These are phyloP conservation scores for Paratinospora sagittata DNA, from an alignment of 164 flowering plant genomes.

Conservation along the genomic window DNA sequence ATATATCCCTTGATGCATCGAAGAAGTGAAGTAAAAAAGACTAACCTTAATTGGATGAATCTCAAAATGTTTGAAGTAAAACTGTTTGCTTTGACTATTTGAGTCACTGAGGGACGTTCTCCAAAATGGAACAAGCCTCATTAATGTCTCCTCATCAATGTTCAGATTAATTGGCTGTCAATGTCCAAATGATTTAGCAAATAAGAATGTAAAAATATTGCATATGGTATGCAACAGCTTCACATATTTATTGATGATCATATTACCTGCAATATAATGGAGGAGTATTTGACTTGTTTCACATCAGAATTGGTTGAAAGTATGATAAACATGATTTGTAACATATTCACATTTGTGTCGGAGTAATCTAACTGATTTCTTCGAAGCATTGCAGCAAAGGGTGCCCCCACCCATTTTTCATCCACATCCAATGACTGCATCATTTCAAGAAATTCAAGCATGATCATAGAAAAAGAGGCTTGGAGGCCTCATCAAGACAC, in stretches of 20 bases:
- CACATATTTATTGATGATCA: not conserved
- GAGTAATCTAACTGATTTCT: constrained; percentile 42
- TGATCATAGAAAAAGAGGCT: constrained; percentile 9
- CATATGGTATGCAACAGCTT: not conserved
- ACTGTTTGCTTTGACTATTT: constrained; percentile 51
- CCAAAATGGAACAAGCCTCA: constrained; percentile 90
- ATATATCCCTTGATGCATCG: constrained; percentile 2
- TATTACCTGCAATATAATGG: constrained; percentile 78
- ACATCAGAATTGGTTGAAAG: constrained; percentile 51
- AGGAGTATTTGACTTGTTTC: constrained; percentile 58
- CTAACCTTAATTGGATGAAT: constrained; percentile 91
- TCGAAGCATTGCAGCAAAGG: constrained; percentile 82
- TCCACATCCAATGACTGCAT: constrained; percentile 72
- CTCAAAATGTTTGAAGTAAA: constrained; percentile 92
- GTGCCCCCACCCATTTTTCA: constrained; percentile 88
- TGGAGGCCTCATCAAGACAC: not conserved
- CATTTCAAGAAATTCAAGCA: constrained; percentile 4
- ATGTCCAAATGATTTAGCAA: constrained; percentile 2
- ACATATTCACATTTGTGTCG: constrained; percentile 37
- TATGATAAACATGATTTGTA: constrained; percentile 46
- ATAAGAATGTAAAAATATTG: not conserved
- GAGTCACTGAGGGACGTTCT: constrained; percentile 72
- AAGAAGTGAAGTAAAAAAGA: constrained; percentile 1
- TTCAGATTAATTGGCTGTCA: constrained; percentile 80
- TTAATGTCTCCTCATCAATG: constrained; percentile 90